phyloP scores from a whole-genome alignment of 208 protist species.

The Trypanosoma theileri region DNA sequence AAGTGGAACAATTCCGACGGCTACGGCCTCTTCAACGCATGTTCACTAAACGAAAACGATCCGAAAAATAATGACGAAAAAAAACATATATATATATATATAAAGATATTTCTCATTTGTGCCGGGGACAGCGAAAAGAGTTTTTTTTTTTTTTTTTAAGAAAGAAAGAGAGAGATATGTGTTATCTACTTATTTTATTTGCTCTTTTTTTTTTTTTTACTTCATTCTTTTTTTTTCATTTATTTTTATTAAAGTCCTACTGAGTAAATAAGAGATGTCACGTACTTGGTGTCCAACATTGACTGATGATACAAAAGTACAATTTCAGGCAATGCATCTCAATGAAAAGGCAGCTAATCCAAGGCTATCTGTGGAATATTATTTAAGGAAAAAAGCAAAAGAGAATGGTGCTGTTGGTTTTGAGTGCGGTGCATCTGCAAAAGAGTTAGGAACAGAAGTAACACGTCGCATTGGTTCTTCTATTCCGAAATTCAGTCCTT shows the following conservation, averaged over 20 bases:
- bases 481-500: constrained; percentile 46
- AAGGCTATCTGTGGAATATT: background rate
- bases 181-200: constrained; percentile 3
- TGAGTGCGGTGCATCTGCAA: constrained; percentile 43
- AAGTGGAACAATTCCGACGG: constrained; percentile 29
- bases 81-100: background rate
- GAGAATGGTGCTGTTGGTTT: constrained; percentile 48
- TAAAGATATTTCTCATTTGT: background rate
- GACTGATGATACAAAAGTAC: constrained; percentile 7
- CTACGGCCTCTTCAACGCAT: constrained; percentile 28
- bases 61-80: constrained; percentile 4
- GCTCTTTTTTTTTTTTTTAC: constrained; percentile 15
- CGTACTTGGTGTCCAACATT: constrained; percentile 46
- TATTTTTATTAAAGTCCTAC: background rate
- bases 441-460: constrained; percentile 28
- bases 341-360: background rate
- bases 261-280: constrained; percentile 8
- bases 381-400: constrained; percentile 19
- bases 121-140: too few species aligned
- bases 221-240: constrained; percentile 15
- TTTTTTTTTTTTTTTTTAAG: background rate
- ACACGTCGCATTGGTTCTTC: constrained; percentile 11
- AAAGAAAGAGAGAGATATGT: background rate
- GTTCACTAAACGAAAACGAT: constrained; percentile 43
- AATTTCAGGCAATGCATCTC: constrained; percentile 28